A percentile compares a stretch with the other conserved stretches of the same genome.
These are phyloP conservation scores for Prunus dulcis DNA, from an alignment of 306 rosid species.

Conservation along the genomic window DNA sequence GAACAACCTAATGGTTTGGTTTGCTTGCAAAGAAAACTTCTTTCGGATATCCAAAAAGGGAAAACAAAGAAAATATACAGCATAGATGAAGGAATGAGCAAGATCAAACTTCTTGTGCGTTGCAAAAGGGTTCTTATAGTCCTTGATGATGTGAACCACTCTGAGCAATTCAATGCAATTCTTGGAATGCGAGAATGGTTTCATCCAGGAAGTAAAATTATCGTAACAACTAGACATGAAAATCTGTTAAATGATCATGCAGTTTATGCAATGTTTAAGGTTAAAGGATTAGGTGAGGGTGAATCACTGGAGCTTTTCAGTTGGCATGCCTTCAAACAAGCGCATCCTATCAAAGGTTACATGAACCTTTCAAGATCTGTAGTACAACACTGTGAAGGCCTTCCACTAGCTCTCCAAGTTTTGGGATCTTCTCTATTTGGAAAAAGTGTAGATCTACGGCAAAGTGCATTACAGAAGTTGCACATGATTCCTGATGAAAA, in stretches of 20 bases:
- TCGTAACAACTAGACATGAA: neutral
- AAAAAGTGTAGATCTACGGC: neutral
- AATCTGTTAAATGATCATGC: neutral
- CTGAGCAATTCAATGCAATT: neutral
- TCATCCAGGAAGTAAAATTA: neutral
- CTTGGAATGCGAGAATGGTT: neutral
- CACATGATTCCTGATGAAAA: neutral
- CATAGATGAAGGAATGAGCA: neutral
- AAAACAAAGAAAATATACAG: neutral
- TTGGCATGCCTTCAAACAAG: neutral
- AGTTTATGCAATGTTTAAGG: neutral
- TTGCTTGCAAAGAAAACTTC: neutral
- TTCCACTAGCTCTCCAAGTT: neutral
- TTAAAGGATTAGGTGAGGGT: neutral
- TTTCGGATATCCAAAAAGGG: neutral
- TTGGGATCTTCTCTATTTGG: neutral
- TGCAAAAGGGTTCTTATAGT: neutral
- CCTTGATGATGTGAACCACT: neutral
- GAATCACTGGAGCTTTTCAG: neutral
- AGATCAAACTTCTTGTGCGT: neutral
- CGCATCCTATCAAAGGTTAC: neutral
- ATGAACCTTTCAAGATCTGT: neutral
- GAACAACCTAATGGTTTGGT: neutral
- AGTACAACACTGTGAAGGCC: neutral
- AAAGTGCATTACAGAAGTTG: neutral